Conservation (phyloP, 1,284 basidiomycete species). For the Kalmanozyma brasiliensis region DNA sequence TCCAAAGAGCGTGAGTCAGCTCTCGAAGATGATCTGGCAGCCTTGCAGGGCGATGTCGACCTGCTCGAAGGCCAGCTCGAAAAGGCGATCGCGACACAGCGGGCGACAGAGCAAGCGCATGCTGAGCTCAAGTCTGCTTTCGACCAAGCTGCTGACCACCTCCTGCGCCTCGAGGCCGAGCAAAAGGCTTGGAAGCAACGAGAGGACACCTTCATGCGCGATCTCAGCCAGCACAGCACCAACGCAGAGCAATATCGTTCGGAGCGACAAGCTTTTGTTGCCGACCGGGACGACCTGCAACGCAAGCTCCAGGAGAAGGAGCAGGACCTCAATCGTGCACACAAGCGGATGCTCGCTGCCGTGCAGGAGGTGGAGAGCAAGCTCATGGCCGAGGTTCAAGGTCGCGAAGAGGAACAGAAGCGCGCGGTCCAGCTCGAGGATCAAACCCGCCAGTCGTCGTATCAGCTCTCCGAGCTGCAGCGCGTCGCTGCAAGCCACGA, state of each 20-base stretch:
- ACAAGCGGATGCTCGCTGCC: conserved; percentile 79
- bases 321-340: conserved; percentile 80
- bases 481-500: conserved; percentile 83
- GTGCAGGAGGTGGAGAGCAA: conserved; percentile 80
- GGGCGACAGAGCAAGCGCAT: conserved; percentile 72
- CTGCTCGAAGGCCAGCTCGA: conserved; percentile 86
- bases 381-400: conserved; percentile 76
- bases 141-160: conserved; percentile 83
- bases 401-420: conserved; percentile 62
- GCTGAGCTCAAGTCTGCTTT: conserved; percentile 78
- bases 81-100: conserved; percentile 73
- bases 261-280: conserved; percentile 41
- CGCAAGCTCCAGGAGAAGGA: conserved; percentile 79
- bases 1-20: conserved; percentile 85
- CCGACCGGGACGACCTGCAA: conserved; percentile 77
- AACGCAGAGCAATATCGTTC: conserved; percentile 46
- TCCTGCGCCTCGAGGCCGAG: conserved; percentile 81
- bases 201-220: conserved; percentile 70
- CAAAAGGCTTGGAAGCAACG: conserved; percentile 76
- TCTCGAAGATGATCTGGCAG: conserved; percentile 83
- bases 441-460: conserved; percentile 72
- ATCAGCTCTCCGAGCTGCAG: conserved; percentile 81
- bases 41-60: conserved; percentile 84
- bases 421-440: conserved; percentile 52
- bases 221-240: conserved; percentile 49